These are phyloP conservation scores for Curvularia lunata DNA, from an alignment of 2,329 filamentous ascomycete species.

Conservation along the genomic window DNA sequence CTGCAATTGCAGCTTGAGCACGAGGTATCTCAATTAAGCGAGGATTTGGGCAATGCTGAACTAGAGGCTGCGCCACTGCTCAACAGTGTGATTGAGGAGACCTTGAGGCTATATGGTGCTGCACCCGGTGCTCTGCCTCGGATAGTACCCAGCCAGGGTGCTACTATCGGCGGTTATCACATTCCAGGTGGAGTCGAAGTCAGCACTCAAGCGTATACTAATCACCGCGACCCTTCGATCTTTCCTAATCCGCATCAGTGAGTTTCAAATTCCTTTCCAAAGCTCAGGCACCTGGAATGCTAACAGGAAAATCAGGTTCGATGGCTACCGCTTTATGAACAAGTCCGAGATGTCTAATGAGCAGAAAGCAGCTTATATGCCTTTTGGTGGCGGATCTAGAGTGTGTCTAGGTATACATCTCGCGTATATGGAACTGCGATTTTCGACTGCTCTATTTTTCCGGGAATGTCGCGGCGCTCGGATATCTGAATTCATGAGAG, in stretches of 20 bases:
- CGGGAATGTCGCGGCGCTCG: conserved; percentile 47
- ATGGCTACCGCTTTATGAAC: no score
- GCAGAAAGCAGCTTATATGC: conserved; percentile 57
- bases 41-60: conserved; percentile 29
- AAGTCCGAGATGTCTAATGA: no score
- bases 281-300: no score
- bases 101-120: conserved; percentile 47
- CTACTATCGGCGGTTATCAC: conserved; percentile 43
- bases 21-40: conserved; percentile 28
- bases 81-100: conserved; percentile 50
- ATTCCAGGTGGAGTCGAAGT: conserved; percentile 47
- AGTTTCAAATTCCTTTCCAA: no score
- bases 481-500: conserved; percentile 33
- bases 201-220: conserved; percentile 49
- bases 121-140: conserved; percentile 47
- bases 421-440: conserved; percentile 62
- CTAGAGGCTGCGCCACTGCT: conserved; percentile 41
- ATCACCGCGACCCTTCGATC: conserved; percentile 41
- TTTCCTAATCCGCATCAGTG: no score
- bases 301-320: no score
- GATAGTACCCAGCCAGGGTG: conserved; percentile 43
- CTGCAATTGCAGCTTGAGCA: conserved; percentile 32
- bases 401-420: conserved; percentile 73
- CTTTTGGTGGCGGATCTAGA: conserved; percentile 70
- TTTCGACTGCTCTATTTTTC: conserved; percentile 60